Percentiles rank a stretch among this genome's conserved stretches.
Conservation (phyloP, 176 grass and related monocot genomes). For the Otatea glauca region DNA sequence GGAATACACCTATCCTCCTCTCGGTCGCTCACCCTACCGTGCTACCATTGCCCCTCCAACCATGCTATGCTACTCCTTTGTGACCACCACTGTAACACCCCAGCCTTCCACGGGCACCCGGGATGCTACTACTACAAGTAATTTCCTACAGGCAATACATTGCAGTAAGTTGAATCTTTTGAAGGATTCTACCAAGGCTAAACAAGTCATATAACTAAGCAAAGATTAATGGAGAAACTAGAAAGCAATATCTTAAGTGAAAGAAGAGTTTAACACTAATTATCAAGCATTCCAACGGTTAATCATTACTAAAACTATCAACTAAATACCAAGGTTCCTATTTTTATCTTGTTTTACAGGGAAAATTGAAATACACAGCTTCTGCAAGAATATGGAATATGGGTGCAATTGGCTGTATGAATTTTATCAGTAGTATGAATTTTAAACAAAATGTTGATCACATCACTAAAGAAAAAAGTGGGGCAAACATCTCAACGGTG, state of each 20-base stretch:
- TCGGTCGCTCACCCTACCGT: neutral
- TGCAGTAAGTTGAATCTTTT: too few relatives aligned
- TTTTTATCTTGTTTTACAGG: constrained; percentile 16
- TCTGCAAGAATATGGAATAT: neutral
- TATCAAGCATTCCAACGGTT: too few relatives aligned
- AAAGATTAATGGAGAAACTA: too few relatives aligned
- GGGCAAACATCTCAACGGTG: neutral
- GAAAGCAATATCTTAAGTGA: too few relatives aligned
- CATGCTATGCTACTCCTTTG: neutral
- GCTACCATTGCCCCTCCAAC: neutral
- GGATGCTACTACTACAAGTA: neutral
- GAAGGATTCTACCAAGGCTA: too few relatives aligned
- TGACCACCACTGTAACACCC: neutral
- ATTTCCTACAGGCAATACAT: too few relatives aligned
- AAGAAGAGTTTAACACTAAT: too few relatives aligned
- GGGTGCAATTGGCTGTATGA: neutral
- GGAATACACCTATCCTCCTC: neutral
- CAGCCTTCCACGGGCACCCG: neutral
- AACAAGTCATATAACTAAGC: too few relatives aligned
- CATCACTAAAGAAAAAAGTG: constrained; percentile 9
- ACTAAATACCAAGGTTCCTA: neutral
- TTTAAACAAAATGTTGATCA: neutral
- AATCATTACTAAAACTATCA: too few relatives aligned
- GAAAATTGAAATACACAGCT: neutral
- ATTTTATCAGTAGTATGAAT: neutral